phyloP scores from a whole-genome alignment of 805 yeast species.

The Starmerella apicola region DNA sequence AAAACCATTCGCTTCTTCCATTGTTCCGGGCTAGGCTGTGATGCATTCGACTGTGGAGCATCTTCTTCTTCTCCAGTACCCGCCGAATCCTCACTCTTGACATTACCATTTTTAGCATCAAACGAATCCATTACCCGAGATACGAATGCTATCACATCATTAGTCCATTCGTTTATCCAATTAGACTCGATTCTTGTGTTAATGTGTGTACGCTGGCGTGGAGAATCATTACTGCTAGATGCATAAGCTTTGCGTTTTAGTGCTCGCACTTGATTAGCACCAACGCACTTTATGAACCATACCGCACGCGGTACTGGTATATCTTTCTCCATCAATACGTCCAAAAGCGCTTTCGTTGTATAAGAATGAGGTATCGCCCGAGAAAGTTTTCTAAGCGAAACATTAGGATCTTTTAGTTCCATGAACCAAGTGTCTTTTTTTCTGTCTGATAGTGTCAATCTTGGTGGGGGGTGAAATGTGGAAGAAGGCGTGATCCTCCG shows the following conservation, averaged over 20 bases:
- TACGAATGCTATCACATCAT: conserved; percentile 54
- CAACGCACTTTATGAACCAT: conserved; percentile 84
- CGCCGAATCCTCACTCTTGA: too few relatives aligned
- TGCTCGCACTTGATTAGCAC: conserved; percentile 60
- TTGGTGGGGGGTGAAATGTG: conserved; percentile 66
- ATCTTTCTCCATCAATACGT: conserved; percentile 47
- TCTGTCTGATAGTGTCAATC: conserved; percentile 82
- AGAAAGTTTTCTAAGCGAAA: conserved; percentile 56
- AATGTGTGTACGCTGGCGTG: too few relatives aligned
- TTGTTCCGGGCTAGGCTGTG: conserved; percentile 7
- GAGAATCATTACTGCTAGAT: background rate
- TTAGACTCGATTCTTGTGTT: conserved; percentile 37
- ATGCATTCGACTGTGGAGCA: background rate
- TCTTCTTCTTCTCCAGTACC: conserved; percentile 1
- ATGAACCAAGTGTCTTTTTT: conserved; percentile 76
- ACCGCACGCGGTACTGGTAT: conserved; percentile 74
- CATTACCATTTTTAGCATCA: conserved; percentile 21
- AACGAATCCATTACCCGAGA: conserved; percentile 39
- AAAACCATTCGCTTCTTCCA: conserved; percentile 49
- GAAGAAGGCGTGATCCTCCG: conserved; percentile 39
- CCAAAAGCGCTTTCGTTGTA: conserved; percentile 57
- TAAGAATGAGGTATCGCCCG: conserved; percentile 86
- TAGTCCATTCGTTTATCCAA: conserved; percentile 86
- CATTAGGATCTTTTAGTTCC: conserved; percentile 56
- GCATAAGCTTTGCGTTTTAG: conserved; percentile 35